Evolutionary conservation across 257 asterid genomes (phyloP), one percentile per base, ranked within the genome.

Genomic region (Solanum dulcamara): DNA sequence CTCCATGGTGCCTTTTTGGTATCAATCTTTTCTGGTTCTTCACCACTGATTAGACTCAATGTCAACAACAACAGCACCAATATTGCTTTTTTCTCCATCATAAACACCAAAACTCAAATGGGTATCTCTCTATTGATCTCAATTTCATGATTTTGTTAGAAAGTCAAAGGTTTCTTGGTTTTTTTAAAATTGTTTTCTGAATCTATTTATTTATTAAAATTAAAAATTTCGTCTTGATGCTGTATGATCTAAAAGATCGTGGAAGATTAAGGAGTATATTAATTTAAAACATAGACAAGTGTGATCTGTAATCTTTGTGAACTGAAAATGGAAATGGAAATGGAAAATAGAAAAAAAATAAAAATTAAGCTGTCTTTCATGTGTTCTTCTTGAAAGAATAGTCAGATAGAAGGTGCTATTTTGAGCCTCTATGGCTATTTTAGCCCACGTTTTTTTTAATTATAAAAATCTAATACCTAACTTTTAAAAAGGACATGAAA

Each of bases 1-100:
- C 98, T 92, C 84, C 87, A 92, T 72, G 97, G 96, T 83, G 93
- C 92, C 72, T 86, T 84, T 33, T 84, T 91, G 1, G 84, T 87
- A 86, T 68, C 91, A 84, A 83, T 84, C 80, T 50, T 85, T 42
- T 60, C 79, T 44, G 57, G 86, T 84, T 81, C 87, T 3, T 86
- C 90, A 67, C 89, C 86, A 84, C 84, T 57, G 80, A 87, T 85
- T 42, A 91, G 80, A 83, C 85, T 88, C 84, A 62, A 85, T 84
- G 87, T 79, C 89, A 83, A 60, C 89, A 74, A 79, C 85, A 84
- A 80, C 37, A 33, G 85, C 88, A 40, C 64, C 74, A 90, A 60
- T 40, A 86, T 70, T 51, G 83, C 83, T 42, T 89, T 74, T 42
- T 66, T 85, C 33, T 68, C 85, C 90, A 85, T 88, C 32, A 85